Base-by-base conservation (phyloP, 495 filamentous ascomycete genomes). In the Podospora pseudopauciseta region DNA sequence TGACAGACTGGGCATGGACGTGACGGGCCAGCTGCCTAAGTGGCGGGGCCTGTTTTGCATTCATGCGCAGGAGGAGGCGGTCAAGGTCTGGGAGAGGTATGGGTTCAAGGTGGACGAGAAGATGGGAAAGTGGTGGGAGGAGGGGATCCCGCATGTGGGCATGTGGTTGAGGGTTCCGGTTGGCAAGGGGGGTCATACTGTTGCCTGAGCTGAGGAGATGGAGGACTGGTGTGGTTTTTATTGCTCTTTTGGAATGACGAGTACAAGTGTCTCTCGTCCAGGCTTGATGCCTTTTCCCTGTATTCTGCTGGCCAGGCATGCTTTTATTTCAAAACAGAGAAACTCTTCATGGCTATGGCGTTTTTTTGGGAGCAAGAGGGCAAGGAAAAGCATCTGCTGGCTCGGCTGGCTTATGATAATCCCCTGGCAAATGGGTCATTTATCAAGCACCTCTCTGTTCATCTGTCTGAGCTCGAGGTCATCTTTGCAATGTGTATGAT, bases 121-220 rank as follows among this genome's bases (percentile, higher is more conserved):
- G 7, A 85, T 95, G 87, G 91, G 92, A 0, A 79, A 70, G 69
- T 97, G 93, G 92, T 79, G 81, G 54, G 93, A 97, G 80, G 92
- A 96, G 70, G 92, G 91, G 23, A 92, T 96, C 70, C 82, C 85
- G 72, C 94, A 97, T 84, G 85, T 93, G 32, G 92, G 90, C 16
- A 94, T 96, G 92, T 94, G 83, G 65, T 20, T 49, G 39, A 49
- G 39, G 71, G 54, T 19, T 11, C 9, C 7, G 39, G 39, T 49
- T 6, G 39, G 39, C 2, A 49, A 49, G 39, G 39, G 39, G 39
- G 39, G 39, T 49, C 39, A 49, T 11, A 49, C 39, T 49, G 39
- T 49, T 49, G 15, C 15, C 9, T 49, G 39, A 49, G 13, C 11
- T 39, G 39, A 49, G 30, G 30, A 7, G 30, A 32, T 32, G 30